Conservation (phyloP, 345 rosid genomes). For the Odontarrhena argentea region DNA sequence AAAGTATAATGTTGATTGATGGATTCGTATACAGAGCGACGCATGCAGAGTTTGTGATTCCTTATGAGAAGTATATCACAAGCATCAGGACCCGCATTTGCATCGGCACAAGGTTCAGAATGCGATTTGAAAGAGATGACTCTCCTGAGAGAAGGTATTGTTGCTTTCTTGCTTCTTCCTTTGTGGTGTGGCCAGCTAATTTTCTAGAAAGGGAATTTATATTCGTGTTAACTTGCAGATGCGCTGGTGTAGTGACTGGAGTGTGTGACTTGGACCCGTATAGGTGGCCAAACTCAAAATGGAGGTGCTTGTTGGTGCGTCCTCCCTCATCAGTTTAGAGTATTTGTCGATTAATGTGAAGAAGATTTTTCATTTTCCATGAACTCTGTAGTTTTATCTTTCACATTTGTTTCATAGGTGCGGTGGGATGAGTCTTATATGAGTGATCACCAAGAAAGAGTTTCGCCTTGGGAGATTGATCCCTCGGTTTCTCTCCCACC, state of each 20-base stretch:
- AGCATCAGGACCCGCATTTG: conserved; percentile 58
- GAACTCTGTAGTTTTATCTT: background rate
- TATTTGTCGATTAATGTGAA: background rate
- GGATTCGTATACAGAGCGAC: conserved; percentile 61
- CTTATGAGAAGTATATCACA: conserved; percentile 68
- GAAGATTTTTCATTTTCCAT: background rate
- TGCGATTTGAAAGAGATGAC: conserved; percentile 82
- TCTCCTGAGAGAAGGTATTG: conserved; percentile 80
- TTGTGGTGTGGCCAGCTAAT: conserved; percentile 1
- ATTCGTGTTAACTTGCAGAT: conserved; percentile 48
- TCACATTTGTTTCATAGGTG: conserved; percentile 53
- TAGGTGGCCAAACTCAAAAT: conserved; percentile 89
- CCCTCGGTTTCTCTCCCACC: conserved; percentile 71
- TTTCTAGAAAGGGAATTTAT: conserved; percentile 6
- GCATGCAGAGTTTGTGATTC: conserved; percentile 80
- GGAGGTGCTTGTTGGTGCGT: conserved; percentile 87
- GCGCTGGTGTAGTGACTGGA: conserved; percentile 72
- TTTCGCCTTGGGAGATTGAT: conserved; percentile 95
- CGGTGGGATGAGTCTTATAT: conserved; percentile 76
- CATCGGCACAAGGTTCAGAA: conserved; percentile 76
- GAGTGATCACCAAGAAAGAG: conserved; percentile 64
- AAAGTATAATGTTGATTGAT: conserved; percentile 4
- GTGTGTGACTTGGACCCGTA: conserved; percentile 71
- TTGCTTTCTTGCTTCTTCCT: conserved; percentile 23
- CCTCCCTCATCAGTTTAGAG: conserved; percentile 10